A percentile compares a stretch with the other conserved stretches of the same genome.
Conservation (phyloP, 2,329 filamentous ascomycete species). For the Diplodia scrobiculata region DNA sequence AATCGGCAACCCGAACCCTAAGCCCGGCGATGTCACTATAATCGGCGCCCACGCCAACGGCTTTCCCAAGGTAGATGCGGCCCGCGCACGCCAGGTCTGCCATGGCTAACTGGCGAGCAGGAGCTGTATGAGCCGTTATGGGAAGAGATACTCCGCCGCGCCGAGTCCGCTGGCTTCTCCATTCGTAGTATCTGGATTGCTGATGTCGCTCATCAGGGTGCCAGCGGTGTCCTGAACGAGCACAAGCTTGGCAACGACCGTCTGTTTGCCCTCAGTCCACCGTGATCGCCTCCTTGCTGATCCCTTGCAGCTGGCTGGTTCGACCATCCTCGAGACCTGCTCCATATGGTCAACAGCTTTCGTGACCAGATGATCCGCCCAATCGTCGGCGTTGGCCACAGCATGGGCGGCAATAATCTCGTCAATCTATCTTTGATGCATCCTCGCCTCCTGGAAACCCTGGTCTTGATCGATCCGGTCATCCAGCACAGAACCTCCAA, state of each 20-base stretch:
- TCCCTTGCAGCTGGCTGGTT: constrained; percentile 72
- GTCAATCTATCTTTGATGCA: constrained; percentile 73
- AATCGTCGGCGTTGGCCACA: constrained; percentile 82
- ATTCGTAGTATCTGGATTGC: constrained; percentile 88
- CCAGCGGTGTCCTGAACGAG: constrained; percentile 77
- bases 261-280: constrained; percentile 49
- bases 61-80: constrained; percentile 72
- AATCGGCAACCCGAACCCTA: constrained; percentile 65
- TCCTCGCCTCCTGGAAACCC: constrained; percentile 73
- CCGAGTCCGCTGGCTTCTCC: constrained; percentile 62
- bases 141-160: constrained; percentile 71
- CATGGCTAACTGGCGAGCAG: constrained; percentile 47
- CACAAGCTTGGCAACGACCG: constrained; percentile 78
- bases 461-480: constrained; percentile 84
- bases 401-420: constrained; percentile 78
- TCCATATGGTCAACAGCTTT: constrained; percentile 83
- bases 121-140: constrained; percentile 92
- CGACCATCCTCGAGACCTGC: constrained; percentile 80
- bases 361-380: constrained; percentile 77
- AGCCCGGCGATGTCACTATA: constrained; percentile 78
- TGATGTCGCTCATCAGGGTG: constrained; percentile 83
- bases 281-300: neutral
- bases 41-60: constrained; percentile 88
- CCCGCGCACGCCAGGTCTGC: neutral
- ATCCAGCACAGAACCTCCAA: constrained; percentile 59